Evolutionary conservation across 495 filamentous ascomycete genomes (phyloP).

Genomic region (Annulohypoxylon maeteangense): DNA sequence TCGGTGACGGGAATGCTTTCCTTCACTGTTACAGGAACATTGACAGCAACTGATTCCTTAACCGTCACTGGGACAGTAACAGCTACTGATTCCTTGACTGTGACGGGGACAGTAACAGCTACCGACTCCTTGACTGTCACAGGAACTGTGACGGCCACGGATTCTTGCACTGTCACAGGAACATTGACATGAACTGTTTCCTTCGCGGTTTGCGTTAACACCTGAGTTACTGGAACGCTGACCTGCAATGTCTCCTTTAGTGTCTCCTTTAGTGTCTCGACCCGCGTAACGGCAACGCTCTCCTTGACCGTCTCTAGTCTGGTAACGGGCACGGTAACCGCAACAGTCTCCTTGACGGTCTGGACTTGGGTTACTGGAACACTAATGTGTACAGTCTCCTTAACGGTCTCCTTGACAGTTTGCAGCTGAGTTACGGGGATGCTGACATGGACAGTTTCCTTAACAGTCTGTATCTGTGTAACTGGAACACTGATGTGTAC

Average conservation of each 20-base stretch:
- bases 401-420: slow-evolving; percentile 24
- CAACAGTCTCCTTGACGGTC: slow-evolving; percentile 24
- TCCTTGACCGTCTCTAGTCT: slow-evolving; percentile 14
- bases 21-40: slow-evolving; percentile 19
- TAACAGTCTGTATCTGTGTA: slow-evolving; percentile 26
- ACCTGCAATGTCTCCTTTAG: slow-evolving; percentile 19
- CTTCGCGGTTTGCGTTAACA: slow-evolving; percentile 5
- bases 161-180: slow-evolving; percentile 20
- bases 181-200: slow-evolving; percentile 20
- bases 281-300: slow-evolving; percentile 12
- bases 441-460: slow-evolving; percentile 21
- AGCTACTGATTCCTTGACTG: slow-evolving; percentile 1
- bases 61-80: slow-evolving; percentile 7
- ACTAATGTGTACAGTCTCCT: slow-evolving; percentile 18
- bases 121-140: slow-evolving; percentile 19
- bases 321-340: slow-evolving; percentile 17
- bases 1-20: slow-evolving; percentile 18
- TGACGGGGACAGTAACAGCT: no score
- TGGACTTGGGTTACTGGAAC: slow-evolving; percentile 18
- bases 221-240: slow-evolving; percentile 17
- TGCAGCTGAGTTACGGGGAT: slow-evolving; percentile 14
- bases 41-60: slow-evolving; percentile 13
- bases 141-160: slow-evolving; percentile 18
- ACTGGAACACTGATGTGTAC: slow-evolving; percentile 30
- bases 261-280: slow-evolving; percentile 12